Base-by-base conservation (phyloP, 306 rosid genomes). In the Quercus gilva region DNA sequence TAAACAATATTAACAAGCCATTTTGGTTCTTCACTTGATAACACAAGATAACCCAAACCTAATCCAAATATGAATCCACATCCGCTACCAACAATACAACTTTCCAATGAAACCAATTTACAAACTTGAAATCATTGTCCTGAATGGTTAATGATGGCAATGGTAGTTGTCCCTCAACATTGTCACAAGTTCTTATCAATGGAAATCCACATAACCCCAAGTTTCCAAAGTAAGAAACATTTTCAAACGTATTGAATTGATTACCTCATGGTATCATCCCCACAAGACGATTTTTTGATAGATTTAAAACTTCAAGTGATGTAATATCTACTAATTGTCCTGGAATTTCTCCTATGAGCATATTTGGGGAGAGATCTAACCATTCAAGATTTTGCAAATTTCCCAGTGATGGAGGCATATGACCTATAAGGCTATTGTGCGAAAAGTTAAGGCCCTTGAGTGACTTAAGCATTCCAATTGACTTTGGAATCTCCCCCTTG, bases 191-290 rank as follows among this genome's bases (percentile, higher is more conserved):
- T 76, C 49, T 41, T 1, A 61, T 10, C 0, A 76, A 2, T 64
- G 80, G 80, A 31, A 52, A 17, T 37, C 79, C 79, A 43, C 79
- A 76, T 15, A 76, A 45, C 6, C 31, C 79, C 10, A 60, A 13
- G n/a, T 75, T 69, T 17, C 56, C 74, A 13, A 6, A 2, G 18
- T 23, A 23, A 23, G 25, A 23, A 23, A 23, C 25, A 23, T 23
- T 23, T 23, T 23, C 25, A 23, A 23, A 23, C 25, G 25, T 23
- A 23, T 23, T 13, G 17, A 61, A 43, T 5, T 76, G 73, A 9
- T 45, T 45, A 5, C 63, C 61, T 8, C 5, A 14, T 0, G 73
- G 73, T 43, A 61, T 61, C 4, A 12, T 1, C 31, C 71, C 69
- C 15, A 19, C 61, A 78, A 55, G 37, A 25, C 17, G 3, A 5